Evolutionary conservation across 306 rosid genomes (phyloP), one percentile per base, ranked within the genome.

Genomic region (Oemleria cerasiformis): DNA sequence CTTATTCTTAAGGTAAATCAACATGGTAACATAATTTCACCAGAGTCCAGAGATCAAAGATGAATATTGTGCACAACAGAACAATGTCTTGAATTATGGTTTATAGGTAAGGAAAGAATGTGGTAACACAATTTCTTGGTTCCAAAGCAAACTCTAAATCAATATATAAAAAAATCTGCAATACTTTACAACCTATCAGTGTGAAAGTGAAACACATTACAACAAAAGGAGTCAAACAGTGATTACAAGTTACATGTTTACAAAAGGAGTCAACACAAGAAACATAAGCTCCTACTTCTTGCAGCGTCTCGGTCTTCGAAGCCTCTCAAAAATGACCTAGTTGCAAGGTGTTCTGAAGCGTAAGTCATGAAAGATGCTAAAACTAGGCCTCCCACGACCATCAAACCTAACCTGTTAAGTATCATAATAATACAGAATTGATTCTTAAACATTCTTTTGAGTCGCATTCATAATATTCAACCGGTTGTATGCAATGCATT

Each of bases 351-450:
- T 77, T 95, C 96, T 0, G 97, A 68, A 61, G 99, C 96, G 64
- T 86, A 95, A 43, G 99, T 89, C 97, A 95, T 95, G 86, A 95
- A 95, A 44, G 96, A 86, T 63, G 92, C 96, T 85, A 91, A 81
- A 47, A 89, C 68, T 69, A 95, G 73, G 72, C 92, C 89, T 70
- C 99, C 99, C 36, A 81, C 89, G 54, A 88, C 96, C 96, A 95
- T 91, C 84, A 91, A 85, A 9, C 92, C 99, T 71, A 95, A 75
- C 92, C 99, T 95, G 92, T 84, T 67, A 8, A 56, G 59, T 44
- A 38, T 67, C 54, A 53, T 11, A 25, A 49, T 61, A 48, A 57
- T 9, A 62, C 20, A 56, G 7, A 43, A 30, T 30, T 39, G 41
- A 50, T 76, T 41, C 17, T 13, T 30, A 36, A 34, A 12, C 43